phyloP scores from a whole-genome alignment of 2,329 filamentous ascomycete species.

The Pestalotiopsis sp. region DNA sequence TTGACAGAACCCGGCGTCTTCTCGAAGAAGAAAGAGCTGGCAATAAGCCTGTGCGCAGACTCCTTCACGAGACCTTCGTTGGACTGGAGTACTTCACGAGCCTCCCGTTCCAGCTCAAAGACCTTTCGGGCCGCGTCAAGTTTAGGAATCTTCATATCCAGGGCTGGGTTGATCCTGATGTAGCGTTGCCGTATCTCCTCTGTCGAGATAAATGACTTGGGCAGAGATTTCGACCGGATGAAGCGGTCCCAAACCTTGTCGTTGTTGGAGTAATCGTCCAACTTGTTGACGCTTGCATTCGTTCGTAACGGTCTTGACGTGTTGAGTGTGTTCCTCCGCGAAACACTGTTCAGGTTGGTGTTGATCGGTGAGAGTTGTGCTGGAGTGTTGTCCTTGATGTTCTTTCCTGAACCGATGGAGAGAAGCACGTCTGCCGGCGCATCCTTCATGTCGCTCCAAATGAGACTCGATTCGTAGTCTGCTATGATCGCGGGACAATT shows the following conservation, averaged over 20 bases:
- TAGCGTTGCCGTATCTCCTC: conserved; percentile 24
- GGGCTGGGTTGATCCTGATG: conserved; percentile 29
- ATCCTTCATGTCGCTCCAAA: conserved; percentile 29
- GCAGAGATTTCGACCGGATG: conserved; percentile 17
- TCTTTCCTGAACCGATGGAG: conserved; percentile 30
- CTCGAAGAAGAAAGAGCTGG: conserved; percentile 34
- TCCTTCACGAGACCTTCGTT: conserved; percentile 26
- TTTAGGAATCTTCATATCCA: conserved; percentile 18
- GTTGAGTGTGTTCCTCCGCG: conserved; percentile 2
- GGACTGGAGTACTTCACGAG: conserved; percentile 25
- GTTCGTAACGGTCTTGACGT: conserved; percentile 1
- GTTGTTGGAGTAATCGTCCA: conserved; percentile 10
- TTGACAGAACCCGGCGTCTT: conserved; percentile 29
- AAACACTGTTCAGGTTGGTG: neutral
- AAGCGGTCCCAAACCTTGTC: conserved; percentile 29
- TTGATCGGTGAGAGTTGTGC: conserved; percentile 24
- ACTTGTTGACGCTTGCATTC: neutral
- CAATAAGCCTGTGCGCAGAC: conserved; percentile 31
- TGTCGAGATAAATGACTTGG: conserved; percentile 13
- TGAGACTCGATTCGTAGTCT: conserved; percentile 27
- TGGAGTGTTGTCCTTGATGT: conserved; percentile 21
- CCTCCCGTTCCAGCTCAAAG: conserved; percentile 26
- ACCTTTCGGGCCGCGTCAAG: conserved; percentile 3
- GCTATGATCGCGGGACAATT: conserved; percentile 28
- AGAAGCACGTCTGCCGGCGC: conserved; percentile 28